Conservation (phyloP, 1,284 basidiomycete species). For the Melanopsichium pennsylvanicum region DNA sequence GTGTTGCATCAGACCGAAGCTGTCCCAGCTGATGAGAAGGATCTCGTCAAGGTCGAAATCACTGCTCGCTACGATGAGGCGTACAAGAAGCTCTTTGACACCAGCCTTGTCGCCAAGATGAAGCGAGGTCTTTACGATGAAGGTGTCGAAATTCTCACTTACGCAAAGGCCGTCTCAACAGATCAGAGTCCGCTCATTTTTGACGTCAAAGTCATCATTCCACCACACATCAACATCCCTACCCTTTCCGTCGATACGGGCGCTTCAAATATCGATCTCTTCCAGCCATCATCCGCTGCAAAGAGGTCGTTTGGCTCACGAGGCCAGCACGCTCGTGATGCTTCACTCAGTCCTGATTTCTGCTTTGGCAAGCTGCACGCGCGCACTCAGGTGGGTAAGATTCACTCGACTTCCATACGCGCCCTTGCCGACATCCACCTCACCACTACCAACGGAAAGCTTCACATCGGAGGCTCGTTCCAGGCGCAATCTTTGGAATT, state of each 20-base stretch:
- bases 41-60: conserved; percentile 49
- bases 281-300: conserved; percentile 4
- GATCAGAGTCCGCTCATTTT: conserved; percentile 46
- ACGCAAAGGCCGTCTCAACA: conserved; percentile 35
- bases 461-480: conserved; percentile 37
- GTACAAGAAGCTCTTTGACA: conserved; percentile 44
- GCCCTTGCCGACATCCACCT: conserved; percentile 45
- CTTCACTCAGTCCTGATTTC: conserved; percentile 15
- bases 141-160: conserved; percentile 50
- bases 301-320: background rate
- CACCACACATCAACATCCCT: conserved; percentile 39
- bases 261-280: conserved; percentile 42
- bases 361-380: conserved; percentile 48
- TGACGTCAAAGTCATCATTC: conserved; percentile 51
- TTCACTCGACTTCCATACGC: conserved; percentile 33
- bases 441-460: conserved; percentile 37
- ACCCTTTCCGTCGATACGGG: conserved; percentile 39
- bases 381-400: conserved; percentile 33
- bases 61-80: conserved; percentile 50
- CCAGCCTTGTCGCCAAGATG: conserved; percentile 50
- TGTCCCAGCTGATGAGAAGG: conserved; percentile 21
- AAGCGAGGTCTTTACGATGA: conserved; percentile 49
- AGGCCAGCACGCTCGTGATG: conserved; percentile 2
- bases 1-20: conserved; percentile 29
- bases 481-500: conserved; percentile 32